Evolutionary conservation across 805 yeast species (phyloP).

Genomic region (Ogataea siamensis): DNA sequence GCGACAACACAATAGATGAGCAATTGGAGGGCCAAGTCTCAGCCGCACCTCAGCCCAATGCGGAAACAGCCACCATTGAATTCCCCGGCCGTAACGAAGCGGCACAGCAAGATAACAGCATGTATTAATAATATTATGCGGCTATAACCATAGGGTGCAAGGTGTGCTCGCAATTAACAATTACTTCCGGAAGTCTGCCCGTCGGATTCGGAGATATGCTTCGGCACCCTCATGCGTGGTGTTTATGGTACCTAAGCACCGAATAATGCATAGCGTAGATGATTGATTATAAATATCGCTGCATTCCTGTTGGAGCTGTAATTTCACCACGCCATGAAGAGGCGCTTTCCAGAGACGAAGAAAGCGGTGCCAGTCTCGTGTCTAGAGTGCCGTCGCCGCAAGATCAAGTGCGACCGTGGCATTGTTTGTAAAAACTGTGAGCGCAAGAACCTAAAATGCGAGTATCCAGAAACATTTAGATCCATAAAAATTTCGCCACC

Average conservation of each 20-base stretch:
- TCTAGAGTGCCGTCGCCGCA: slow-evolving; percentile 33
- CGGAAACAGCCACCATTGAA: slow-evolving; percentile 1
- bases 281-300: slow-evolving; percentile 1
- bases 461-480: slow-evolving; percentile 45
- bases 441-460: slow-evolving; percentile 37
- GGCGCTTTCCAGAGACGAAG: slow-evolving; percentile 3
- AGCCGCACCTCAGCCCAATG: not conserved
- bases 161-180: not conserved
- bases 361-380: slow-evolving; percentile 33
- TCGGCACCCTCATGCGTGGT: not conserved
- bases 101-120: not conserved
- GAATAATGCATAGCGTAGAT: slow-evolving; percentile 1
- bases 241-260: not conserved
- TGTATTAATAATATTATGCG: slow-evolving; percentile 1
- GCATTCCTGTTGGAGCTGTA: not conserved
- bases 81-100: not conserved
- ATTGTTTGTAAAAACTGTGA: slow-evolving; percentile 43
- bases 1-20: slow-evolving; percentile 2
- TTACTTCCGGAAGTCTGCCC: not conserved
- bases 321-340: slow-evolving; percentile 1
- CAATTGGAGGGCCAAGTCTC: not conserved
- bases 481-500: slow-evolving; percentile 34
- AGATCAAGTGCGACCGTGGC: slow-evolving; percentile 35
- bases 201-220: slow-evolving; percentile 1
- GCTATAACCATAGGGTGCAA: slow-evolving; percentile 1